Evolutionary conservation across 306 rosid species (phyloP).

Genomic region (Pachyrhizus erosus): DNA sequence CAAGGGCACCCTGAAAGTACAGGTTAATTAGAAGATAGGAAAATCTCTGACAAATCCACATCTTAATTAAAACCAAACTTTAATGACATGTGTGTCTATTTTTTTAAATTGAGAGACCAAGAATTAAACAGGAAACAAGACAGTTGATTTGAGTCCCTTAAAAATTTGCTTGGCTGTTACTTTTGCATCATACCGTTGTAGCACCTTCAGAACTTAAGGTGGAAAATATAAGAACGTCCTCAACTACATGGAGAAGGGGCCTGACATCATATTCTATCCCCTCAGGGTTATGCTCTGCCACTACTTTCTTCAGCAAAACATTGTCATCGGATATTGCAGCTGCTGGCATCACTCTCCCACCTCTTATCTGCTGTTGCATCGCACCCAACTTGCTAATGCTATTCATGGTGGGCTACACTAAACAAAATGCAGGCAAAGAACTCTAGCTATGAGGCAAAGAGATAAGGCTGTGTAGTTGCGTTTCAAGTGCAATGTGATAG

Average conservation of each 20-base stretch:
- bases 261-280: constrained; percentile 51
- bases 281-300: constrained; percentile 58
- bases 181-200: constrained; percentile 42
- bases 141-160: background rate
- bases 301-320: constrained; percentile 53
- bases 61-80: background rate
- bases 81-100: background rate
- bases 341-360: constrained; percentile 45
- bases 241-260: constrained; percentile 63
- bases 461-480: constrained; percentile 23
- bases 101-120: background rate
- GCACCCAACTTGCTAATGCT: constrained; percentile 44
- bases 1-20: constrained; percentile 45
- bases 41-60: background rate
- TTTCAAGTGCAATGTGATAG: constrained; percentile 23
- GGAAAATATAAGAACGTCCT: constrained; percentile 58
- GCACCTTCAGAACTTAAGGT: constrained; percentile 38
- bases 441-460: constrained; percentile 23
- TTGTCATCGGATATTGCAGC: constrained; percentile 52
- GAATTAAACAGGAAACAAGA: background rate
- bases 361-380: constrained; percentile 51
- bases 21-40: constrained; percentile 23
- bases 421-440: constrained; percentile 7
- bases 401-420: constrained; percentile 41
- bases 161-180: background rate